These are phyloP conservation scores for Ophiobolus disseminans DNA, from an alignment of 2,329 filamentous ascomycete species.

Conservation along the genomic window DNA sequence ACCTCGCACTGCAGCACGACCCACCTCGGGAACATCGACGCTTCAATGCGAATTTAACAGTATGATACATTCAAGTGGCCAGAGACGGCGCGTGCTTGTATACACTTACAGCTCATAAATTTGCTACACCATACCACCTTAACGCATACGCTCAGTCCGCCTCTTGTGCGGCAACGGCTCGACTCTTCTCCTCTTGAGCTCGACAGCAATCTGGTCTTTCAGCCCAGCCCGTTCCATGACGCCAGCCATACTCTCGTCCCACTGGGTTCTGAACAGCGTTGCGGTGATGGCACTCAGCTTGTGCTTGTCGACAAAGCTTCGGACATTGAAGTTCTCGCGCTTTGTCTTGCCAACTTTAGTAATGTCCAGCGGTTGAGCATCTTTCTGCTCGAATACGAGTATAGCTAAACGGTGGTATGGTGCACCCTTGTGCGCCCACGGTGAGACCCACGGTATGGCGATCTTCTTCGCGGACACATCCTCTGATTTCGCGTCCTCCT, in stretches of 20 bases:
- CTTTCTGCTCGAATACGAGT: conserved; percentile 81
- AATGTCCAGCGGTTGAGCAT: conserved; percentile 51
- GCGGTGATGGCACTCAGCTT: conserved; percentile 77
- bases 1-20: not conserved
- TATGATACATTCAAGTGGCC: conserved; percentile 17
- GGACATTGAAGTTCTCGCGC: conserved; percentile 76
- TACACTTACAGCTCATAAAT: not conserved
- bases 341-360: conserved; percentile 76
- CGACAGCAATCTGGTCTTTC: conserved; percentile 74
- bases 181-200: conserved; percentile 82
- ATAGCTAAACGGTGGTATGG: conserved; percentile 90
- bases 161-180: conserved; percentile 71
- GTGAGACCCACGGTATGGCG: conserved; percentile 80
- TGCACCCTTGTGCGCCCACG: conserved; percentile 86
- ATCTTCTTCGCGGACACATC: conserved; percentile 64
- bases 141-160: conserved; percentile 59
- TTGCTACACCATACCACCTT: conserved; percentile 4
- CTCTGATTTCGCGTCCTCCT: conserved; percentile 50
- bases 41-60: not conserved
- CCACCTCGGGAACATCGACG: too few relatives aligned
- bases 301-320: conserved; percentile 75
- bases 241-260: conserved; percentile 85
- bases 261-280: conserved; percentile 84
- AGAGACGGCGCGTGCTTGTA: not conserved
- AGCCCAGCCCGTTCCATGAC: conserved; percentile 85